Evolutionary conservation across 2,329 filamentous ascomycete genomes (phyloP).

Genomic region (Shiraia sp.): DNA sequence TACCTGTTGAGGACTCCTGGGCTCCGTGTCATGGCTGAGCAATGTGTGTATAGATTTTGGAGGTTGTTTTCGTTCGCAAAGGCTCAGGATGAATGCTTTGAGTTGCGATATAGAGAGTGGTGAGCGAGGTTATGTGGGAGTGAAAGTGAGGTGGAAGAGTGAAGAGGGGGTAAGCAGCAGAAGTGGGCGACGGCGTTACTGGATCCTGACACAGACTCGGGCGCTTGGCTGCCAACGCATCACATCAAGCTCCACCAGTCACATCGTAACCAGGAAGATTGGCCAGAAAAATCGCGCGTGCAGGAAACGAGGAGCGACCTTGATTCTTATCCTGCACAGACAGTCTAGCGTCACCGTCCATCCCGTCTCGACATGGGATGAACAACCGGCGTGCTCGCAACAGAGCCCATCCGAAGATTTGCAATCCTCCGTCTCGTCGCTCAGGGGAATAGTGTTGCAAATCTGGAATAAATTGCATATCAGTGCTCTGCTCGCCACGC

Average conservation of each 20-base stretch:
- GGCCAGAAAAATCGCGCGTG: conserved; percentile 26
- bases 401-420: conserved; percentile 29
- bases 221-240: conserved; percentile 44
- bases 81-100: conserved; percentile 16
- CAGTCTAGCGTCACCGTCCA: conserved; percentile 23
- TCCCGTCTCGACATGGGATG: conserved; percentile 19
- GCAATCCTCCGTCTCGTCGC: conserved; percentile 11
- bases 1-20: conserved; percentile 48
- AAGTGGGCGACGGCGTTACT: conserved; percentile 28
- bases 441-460: conserved; percentile 19
- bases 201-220: conserved; percentile 36
- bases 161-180: conserved; percentile 29
- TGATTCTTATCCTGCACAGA: conserved; percentile 38
- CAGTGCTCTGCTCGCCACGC: conserved; percentile 26
- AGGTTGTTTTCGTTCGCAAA: neutral
- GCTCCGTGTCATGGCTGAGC: conserved; percentile 50
- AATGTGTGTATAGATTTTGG: conserved; percentile 35
- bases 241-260: conserved; percentile 16
- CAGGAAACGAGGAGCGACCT: conserved; percentile 34
- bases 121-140: conserved; percentile 9
- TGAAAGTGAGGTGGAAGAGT: conserved; percentile 26
- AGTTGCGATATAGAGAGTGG: conserved; percentile 1
- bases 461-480: conserved; percentile 25
- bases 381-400: conserved; percentile 20
- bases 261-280: conserved; percentile 38